These are phyloP conservation scores for Thelonectria blattea DNA, from an alignment of 2,329 filamentous ascomycete species.

Conservation along the genomic window DNA sequence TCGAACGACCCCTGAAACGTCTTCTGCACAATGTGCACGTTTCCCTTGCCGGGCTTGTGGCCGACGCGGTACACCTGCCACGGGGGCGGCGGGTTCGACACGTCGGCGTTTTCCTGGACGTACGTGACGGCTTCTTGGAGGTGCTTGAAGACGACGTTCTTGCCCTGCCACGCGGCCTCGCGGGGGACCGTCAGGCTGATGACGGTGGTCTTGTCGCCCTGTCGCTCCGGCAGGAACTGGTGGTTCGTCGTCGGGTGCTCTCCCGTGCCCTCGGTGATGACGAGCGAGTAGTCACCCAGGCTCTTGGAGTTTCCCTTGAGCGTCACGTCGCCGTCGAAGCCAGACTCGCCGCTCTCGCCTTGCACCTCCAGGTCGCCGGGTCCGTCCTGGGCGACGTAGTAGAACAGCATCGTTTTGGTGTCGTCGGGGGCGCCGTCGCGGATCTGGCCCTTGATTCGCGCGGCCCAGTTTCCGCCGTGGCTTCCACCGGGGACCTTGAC, in stretches of 20 bases:
- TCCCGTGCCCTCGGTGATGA: constrained; percentile 73
- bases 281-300: constrained; percentile 81
- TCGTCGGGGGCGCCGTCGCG: constrained; percentile 70
- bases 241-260: constrained; percentile 69
- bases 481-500: constrained; percentile 87
- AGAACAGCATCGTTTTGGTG: constrained; percentile 78
- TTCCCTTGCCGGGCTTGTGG: constrained; percentile 73
- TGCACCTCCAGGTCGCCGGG: constrained; percentile 67
- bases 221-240: constrained; percentile 69
- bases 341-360: constrained; percentile 56
- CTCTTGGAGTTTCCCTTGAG: constrained; percentile 73
- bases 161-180: constrained; percentile 83
- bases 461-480: constrained; percentile 91
- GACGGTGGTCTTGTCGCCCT: constrained; percentile 77
- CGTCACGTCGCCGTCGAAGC: constrained; percentile 66
- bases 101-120: constrained; percentile 55
- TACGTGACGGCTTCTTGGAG: constrained; percentile 57
- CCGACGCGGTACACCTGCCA: constrained; percentile 83
- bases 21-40: constrained; percentile 89
- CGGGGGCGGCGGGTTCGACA: constrained; percentile 77
- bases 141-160: constrained; percentile 65
- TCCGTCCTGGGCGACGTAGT: constrained; percentile 84
- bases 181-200: constrained; percentile 70
- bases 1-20: constrained; percentile 89
- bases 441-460: constrained; percentile 81